Base-by-base conservation (phyloP, 208 protist genomes). In the Balamuthia mandrillaris region DNA sequence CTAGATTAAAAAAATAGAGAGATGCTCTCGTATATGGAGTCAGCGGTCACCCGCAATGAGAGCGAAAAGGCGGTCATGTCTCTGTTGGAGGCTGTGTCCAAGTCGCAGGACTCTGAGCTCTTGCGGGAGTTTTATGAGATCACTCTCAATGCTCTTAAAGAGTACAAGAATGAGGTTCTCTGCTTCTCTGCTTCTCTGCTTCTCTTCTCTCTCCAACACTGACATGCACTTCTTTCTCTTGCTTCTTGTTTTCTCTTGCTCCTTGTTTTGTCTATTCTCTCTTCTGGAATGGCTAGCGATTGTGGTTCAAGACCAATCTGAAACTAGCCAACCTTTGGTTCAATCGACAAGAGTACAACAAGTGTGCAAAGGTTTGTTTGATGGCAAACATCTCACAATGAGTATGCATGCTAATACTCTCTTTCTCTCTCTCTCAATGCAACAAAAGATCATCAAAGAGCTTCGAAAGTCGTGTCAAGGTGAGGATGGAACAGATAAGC, bases 261-360 rank as follows among this genome's bases (percentile, higher is more conserved):
- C 10, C 33, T 12, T 6, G 9, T 41, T n/a, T 56, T 3, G 35
- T 21, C 66, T 18, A 14, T 14, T 70, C 27, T 39, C n/a, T n/a
- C n/a, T 56, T 56, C 21, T 56, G n/a, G n/a, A 18, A 56, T 56
- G 21, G n/a, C n/a, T 56, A 83, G 77, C 60, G 90, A 75, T 87
- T 96, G 24, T 96, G 96, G 92, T 96, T 97, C 88, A 95, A 95
- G 70, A 95, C 94, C 1, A 96, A 97, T 51, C 77, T 98, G 6
- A 96, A 95, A 51, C 81, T 95, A 16, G 94, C 91, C 54, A 95
- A 95, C 84, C 84, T 94, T n/a, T 89, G 81, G 37, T 94, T 93
- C 52, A 89, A 94, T 56, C 78, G 79, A 35, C 66, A 63, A 2
- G 91, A 95, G 47, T 95, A 93, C 75, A 61, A 24, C 6, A 45